Evolutionary conservation across 306 rosid species (phyloP).

Genomic region (Begonia masoniana): DNA sequence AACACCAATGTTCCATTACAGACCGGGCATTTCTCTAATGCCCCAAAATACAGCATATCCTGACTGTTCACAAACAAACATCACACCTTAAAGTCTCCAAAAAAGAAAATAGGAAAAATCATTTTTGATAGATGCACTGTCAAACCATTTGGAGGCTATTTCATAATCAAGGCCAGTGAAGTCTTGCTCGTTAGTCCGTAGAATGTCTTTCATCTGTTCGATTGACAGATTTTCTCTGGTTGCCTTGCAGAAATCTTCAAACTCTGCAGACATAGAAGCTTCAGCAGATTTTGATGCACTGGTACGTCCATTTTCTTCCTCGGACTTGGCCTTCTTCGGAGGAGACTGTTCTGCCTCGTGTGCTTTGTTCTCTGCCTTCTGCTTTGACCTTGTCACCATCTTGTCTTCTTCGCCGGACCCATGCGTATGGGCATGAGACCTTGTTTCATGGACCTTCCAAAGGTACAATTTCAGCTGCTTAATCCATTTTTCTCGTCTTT

Average conservation of each 20-base stretch:
- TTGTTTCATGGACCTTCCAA: conserved; percentile 57
- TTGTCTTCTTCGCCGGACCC: conserved; percentile 49
- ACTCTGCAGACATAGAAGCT: conserved; percentile 22
- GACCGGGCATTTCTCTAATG: conserved; percentile 47
- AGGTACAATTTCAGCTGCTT: neutral
- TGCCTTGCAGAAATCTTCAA: conserved; percentile 39
- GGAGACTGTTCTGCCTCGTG: conserved; percentile 49
- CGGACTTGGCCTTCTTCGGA: conserved; percentile 41
- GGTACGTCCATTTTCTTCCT: conserved; percentile 27
- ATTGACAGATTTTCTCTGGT: conserved; percentile 38
- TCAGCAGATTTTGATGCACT: conserved; percentile 22
- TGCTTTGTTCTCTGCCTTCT: conserved; percentile 60
- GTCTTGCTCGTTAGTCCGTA: conserved; percentile 49
- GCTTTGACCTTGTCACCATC: conserved; percentile 60
- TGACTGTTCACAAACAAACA: conserved; percentile 31
- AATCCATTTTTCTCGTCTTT: neutral
- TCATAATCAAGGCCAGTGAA: conserved; percentile 38
- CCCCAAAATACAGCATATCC: conserved; percentile 64
- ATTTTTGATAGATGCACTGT: neutral
- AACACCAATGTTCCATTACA: conserved; percentile 65
- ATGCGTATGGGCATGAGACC: conserved; percentile 53
- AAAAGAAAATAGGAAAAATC: neutral
- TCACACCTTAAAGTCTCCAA: neutral
- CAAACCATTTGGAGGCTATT: conserved; percentile 41
- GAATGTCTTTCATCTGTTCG: conserved; percentile 44